Percentiles rank a stretch among this genome's conserved stretches.
Conservation (phyloP, 176 grass and related monocot species). For the Tillandsia leiboldiana region DNA sequence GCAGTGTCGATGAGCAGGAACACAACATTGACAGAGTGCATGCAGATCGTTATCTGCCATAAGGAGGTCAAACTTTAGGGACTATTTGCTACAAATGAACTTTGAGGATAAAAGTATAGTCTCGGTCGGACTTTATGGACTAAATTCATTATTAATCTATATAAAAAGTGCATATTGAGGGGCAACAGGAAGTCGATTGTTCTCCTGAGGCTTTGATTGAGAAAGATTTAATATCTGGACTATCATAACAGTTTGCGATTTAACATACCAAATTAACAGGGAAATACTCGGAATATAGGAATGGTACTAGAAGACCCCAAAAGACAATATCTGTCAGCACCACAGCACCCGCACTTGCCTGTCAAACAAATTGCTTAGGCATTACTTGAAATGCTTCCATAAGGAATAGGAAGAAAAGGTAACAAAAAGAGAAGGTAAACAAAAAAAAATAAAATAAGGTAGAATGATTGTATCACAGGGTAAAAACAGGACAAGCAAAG, state of each 20-base stretch:
- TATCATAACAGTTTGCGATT: neutral
- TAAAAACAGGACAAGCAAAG: too few species aligned
- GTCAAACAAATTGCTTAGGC: conserved; percentile 10
- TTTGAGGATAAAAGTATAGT: conserved; percentile 8
- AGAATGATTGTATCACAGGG: too few species aligned
- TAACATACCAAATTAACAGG: conserved; percentile 46
- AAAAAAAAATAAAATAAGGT: too few species aligned
- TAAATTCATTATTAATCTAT: too few species aligned
- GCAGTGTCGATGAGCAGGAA: conserved; percentile 67
- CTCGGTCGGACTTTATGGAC: neutral
- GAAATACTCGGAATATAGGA: conserved; percentile 46
- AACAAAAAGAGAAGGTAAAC: too few species aligned
- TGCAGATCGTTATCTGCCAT: conserved; percentile 57
- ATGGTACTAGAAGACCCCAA: conserved; percentile 85
- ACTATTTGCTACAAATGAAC: neutral
- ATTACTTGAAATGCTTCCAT: conserved; percentile 6
- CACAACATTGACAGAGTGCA: conserved; percentile 73
- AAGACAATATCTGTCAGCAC: conserved; percentile 70
- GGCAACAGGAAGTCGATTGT: too few species aligned
- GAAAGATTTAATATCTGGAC: neutral
- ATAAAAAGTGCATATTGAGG: too few species aligned
- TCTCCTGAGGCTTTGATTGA: too few species aligned
- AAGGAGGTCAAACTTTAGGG: neutral
- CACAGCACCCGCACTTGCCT: conserved; percentile 74
- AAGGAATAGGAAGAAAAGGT: neutral